Base-by-base conservation (phyloP, 345 rosid species). In the Acer campestre region DNA sequence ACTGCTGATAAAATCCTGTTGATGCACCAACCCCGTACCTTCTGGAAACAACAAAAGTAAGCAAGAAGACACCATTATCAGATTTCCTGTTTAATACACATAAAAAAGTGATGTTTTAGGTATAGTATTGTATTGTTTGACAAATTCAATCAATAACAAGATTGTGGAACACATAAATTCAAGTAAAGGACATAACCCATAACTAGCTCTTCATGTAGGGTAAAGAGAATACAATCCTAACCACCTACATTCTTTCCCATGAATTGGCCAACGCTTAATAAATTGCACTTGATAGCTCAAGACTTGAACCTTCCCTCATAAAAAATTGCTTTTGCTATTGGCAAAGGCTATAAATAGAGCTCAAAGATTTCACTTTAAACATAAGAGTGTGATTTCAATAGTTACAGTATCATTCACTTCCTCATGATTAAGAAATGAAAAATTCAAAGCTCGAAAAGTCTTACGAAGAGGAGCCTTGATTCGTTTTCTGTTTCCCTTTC, bases 1-100 rank as follows among this genome's bases (percentile, higher is more conserved):
- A 23, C n/a, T 67, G 70, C 40, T 8, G 59, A 48, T 27, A 9
- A 79, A 46, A 38, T 64, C 77, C 77, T 23, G 72, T 55, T 35
- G 61, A 59, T 31, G 64, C 31, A 68, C 66, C 23, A n/a, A 62
- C 12, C 42, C 53, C 67, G 75, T 12, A 61, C 48, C 29, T 48
- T 61, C 20, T 31, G 23, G 4, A 73, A 73, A 59, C 69, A 62
- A 29, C 8, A 75, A 63, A 31, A 61, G 40, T 42, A 71, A 76
- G 68, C 55, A 56, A 63, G 73, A 29, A 20, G 14, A 20, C 10
- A 64, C 6, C 16, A 70, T 22, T 14, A 76, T 48, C 68, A 66
- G 68, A 31, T 56, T 51, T 20, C 35, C 16, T 4, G 13, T 61
- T 10, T 31, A 12, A 73, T 10, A 73, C 10, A 42, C 61, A 48